Conservation (phyloP, 2,329 filamentous ascomycete species). For the Colletotrichum chrysophilum region DNA sequence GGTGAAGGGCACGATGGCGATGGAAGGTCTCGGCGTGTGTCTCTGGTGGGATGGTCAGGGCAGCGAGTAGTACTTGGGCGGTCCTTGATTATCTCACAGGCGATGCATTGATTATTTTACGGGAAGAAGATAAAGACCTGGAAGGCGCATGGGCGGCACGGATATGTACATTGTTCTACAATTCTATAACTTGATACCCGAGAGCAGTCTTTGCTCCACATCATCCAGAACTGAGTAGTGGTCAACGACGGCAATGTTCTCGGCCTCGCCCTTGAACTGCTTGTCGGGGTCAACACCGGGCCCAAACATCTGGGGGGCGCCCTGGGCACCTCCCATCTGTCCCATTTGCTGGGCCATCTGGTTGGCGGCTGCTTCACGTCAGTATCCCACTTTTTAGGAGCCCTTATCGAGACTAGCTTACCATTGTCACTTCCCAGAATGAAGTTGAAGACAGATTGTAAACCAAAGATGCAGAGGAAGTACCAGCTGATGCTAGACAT, state of each 20-base stretch:
- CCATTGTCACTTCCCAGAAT: constrained; percentile 95
- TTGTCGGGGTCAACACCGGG: constrained; percentile 96
- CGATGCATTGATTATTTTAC: neutral
- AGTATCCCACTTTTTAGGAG: constrained; percentile 23
- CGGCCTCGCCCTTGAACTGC: constrained; percentile 88
- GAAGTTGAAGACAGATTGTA: constrained; percentile 97
- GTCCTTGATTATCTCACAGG: neutral
- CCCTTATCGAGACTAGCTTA: constrained; percentile 49
- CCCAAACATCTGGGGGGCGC: constrained; percentile 75
- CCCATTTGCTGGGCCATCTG: constrained; percentile 92
- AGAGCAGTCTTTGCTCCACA: constrained; percentile 83
- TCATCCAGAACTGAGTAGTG: constrained; percentile 91
- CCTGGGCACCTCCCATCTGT: constrained; percentile 71
- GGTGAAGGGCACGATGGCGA: constrained; percentile 69
- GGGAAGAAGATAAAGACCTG: neutral
- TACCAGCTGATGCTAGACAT: constrained; percentile 99
- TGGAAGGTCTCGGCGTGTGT: constrained; percentile 65
- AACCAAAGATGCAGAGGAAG: constrained; percentile 94
- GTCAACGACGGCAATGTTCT: constrained; percentile 94
- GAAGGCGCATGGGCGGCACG: neutral
- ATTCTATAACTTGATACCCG: constrained; percentile 48
- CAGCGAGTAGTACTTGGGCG: constrained; percentile 1
- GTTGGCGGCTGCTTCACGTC: constrained; percentile 72
- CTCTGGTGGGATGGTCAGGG: constrained; percentile 63
- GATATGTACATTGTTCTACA: constrained; percentile 9